Evolutionary conservation across 768 basidiomycete species (phyloP).

Genomic region (Chlorophyllum brunneum): DNA sequence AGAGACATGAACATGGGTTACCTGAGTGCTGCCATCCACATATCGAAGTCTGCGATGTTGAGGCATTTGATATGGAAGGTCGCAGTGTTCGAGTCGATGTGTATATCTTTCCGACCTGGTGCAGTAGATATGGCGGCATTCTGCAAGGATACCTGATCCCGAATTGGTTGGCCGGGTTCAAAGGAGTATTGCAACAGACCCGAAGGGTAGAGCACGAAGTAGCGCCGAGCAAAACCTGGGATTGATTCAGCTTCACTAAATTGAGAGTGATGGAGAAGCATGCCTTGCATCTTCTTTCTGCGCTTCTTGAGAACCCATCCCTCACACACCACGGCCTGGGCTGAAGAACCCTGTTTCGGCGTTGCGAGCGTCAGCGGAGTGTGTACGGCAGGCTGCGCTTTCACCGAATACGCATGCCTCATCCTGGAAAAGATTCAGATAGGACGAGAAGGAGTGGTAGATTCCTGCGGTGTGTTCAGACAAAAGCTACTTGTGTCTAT

Average conservation of each 20-base stretch:
- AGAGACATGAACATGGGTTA: slow-evolving; percentile 29
- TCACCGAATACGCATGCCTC: neutral
- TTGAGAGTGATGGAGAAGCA: slow-evolving; percentile 9
- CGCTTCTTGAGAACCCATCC: slow-evolving; percentile 89
- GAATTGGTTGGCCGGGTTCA: slow-evolving; percentile 63
- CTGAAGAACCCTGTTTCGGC: neutral
- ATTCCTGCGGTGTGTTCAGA: neutral
- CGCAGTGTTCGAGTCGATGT: slow-evolving; percentile 69
- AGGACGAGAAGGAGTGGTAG: neutral
- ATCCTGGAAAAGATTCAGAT: too few species aligned
- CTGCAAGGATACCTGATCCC: slow-evolving; percentile 64
- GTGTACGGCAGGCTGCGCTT: neutral
- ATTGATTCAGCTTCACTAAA: neutral
- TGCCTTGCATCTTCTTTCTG: slow-evolving; percentile 86
- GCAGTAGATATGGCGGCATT: slow-evolving; percentile 77
- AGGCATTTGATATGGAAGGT: slow-evolving; percentile 84
- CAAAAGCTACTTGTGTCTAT: slow-evolving; percentile 2
- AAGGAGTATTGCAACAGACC: slow-evolving; percentile 76
- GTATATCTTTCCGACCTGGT: slow-evolving; percentile 73
- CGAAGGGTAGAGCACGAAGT: slow-evolving; percentile 65
- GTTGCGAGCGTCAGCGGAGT: slow-evolving; percentile 3
- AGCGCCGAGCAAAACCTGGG: slow-evolving; percentile 80
- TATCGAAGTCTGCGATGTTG: slow-evolving; percentile 63
- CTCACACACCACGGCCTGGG: slow-evolving; percentile 38
- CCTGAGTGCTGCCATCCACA: slow-evolving; percentile 78